Conservation (phyloP, 345 rosid genomes). For the Clausena lansium region DNA sequence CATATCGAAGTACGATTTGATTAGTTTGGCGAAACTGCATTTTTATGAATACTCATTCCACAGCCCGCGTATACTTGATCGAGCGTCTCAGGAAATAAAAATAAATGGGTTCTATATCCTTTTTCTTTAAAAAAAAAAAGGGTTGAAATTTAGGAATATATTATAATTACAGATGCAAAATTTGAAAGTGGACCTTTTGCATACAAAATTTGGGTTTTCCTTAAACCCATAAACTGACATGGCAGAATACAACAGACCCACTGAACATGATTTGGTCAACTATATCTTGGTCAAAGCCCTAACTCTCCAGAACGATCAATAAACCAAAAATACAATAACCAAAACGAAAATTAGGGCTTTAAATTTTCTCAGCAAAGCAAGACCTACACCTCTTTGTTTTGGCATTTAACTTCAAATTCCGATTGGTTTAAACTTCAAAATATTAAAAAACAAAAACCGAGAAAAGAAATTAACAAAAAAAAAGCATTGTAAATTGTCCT, state of each 20-base stretch:
- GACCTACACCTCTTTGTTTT: background rate
- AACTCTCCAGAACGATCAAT: background rate
- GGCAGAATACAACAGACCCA: background rate
- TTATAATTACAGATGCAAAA: background rate
- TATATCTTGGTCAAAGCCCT: background rate
- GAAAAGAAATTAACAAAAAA: no score
- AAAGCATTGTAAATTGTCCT: constrained; percentile 4
- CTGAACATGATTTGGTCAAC: constrained; percentile 1
- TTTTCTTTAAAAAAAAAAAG: no score
- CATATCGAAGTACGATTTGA: no score
- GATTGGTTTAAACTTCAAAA: background rate
- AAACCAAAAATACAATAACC: no score
- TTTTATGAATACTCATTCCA: no score
- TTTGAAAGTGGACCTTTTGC: no score
- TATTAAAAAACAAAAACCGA: background rate
- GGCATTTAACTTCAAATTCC: constrained; percentile 5
- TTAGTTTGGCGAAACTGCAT: no score
- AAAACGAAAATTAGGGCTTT: background rate
- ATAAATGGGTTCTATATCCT: no score
- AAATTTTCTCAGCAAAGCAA: background rate
- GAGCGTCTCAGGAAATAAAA: no score
- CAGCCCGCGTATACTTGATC: no score
- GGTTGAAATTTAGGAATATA: background rate
- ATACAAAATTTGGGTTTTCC: constrained; percentile 2
- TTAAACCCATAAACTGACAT: constrained; percentile 5